Evolutionary conservation across 129 eudicot genomes (phyloP), one percentile per base, ranked within the genome.

Genomic region (Sambucus nigra): DNA sequence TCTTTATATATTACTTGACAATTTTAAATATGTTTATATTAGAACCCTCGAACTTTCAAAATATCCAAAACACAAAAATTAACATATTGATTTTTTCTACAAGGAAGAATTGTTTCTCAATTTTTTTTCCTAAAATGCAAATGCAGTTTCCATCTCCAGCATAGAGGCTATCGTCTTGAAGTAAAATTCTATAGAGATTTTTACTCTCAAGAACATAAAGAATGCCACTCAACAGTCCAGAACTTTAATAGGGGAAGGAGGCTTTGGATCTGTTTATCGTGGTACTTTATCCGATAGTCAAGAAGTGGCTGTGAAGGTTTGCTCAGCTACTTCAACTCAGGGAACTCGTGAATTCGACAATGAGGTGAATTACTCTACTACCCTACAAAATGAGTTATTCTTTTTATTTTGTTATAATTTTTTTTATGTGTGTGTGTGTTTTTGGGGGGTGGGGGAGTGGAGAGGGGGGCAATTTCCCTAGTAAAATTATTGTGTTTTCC

Each of bases 281-380:
- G 95, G 95, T 57, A 73, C 87, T 47, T 69, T 86, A 55, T 67
- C 70, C 22, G 92, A 81, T 67, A 92, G 95, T 56, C 71, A 81
- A 65, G 91, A 81, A 75, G 95, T 86, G 59, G 95, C 95, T 8
- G 95, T 86, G 47, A 86, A 86, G 60, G 95, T 86, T 54, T 77
- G 92, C 53, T 86, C 95, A 64, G 83, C 81, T 39, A 86, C 81
- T 49, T 86, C 95, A 48, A 81, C 95, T 20, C 95, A 86, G 59
- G 95, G 95, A 70, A 81, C 80, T 39, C 95, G 95, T 31, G 95
- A 86, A 65, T 86, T 86, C 46, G 76, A 86, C 48, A 81, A 86
- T 62, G 95, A 86, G 86, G 95, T 81, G 39, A 62, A 55, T 38
- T 31, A 40, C 12, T 20, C 20, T 57, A 25, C 38, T 38, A 32